phyloP scores from a whole-genome alignment of 345 rosid species.

The Gynandropsis gynandra region DNA sequence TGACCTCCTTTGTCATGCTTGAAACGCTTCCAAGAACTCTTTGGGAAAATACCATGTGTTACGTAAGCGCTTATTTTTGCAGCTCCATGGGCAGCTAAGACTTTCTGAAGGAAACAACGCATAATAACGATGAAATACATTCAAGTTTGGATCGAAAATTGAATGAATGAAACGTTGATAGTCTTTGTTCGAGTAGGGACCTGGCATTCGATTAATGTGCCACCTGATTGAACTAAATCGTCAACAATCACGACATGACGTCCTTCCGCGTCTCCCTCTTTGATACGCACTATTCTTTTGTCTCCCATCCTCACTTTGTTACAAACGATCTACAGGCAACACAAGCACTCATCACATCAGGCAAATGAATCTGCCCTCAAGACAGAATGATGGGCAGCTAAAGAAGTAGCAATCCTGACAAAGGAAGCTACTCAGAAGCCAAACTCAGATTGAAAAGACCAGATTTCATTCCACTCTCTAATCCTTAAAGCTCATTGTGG shows the following conservation, averaged over 20 bases:
- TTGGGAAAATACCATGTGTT: slow-evolving; percentile 93
- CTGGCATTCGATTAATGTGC: slow-evolving; percentile 96
- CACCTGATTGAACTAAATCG: slow-evolving; percentile 96
- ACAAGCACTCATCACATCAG: neutral
- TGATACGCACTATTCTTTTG: slow-evolving; percentile 79
- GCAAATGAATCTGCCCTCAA: neutral
- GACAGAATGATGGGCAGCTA: slow-evolving; percentile 1
- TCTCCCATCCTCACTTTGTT: slow-evolving; percentile 91
- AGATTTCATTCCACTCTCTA: neutral
- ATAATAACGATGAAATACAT: too few species aligned
- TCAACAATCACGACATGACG: slow-evolving; percentile 91
- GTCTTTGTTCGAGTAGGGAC: slow-evolving; percentile 31
- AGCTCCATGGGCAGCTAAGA: slow-evolving; percentile 90
- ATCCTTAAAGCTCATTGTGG: too few species aligned
- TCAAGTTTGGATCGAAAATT: neutral
- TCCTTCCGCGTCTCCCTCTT: slow-evolving; percentile 84
- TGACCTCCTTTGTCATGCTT: slow-evolving; percentile 79
- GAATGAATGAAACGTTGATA: neutral
- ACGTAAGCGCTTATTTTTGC: slow-evolving; percentile 85
- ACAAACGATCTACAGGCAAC: slow-evolving; percentile 63
- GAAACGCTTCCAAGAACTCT: slow-evolving; percentile 83
- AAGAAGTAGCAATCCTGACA: neutral
- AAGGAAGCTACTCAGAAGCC: too few species aligned
- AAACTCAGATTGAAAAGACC: too few species aligned
- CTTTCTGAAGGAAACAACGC: too few species aligned